A percentile compares a stretch with the other conserved stretches of the same genome.
Evolutionary conservation across 306 rosid genomes (phyloP).

Genomic region (Quercus aquifolioides): DNA sequence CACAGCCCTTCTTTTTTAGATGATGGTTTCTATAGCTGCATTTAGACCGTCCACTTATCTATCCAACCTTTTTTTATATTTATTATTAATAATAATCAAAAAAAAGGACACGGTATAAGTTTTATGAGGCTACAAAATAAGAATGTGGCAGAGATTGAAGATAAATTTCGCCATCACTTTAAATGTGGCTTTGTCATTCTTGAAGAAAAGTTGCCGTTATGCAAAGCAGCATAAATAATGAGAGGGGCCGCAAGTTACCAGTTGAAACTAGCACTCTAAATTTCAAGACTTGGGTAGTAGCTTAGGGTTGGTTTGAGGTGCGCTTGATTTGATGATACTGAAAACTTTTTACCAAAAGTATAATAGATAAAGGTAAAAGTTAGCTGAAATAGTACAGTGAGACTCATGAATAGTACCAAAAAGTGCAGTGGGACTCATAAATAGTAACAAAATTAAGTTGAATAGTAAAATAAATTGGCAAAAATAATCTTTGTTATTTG

Average conservation of each 20-base stretch:
- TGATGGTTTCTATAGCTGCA: background rate
- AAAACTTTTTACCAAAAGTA: too few relatives aligned
- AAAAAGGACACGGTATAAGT: background rate
- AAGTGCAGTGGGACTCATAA: fast-evolving
- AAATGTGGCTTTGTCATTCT: background rate
- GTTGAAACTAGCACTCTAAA: too few relatives aligned
- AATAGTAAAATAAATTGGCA: too few relatives aligned
- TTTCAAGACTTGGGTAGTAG: too few relatives aligned
- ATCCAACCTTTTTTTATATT: background rate
- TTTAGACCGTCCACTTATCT: background rate
- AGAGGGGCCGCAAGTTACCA: background rate
- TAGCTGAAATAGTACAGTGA: fast-evolving
- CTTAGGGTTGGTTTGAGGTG: too few relatives aligned
- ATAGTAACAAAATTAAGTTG: too few relatives aligned
- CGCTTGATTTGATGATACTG: fast-evolving
- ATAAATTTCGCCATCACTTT: constrained; percentile 28
- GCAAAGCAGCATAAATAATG: background rate
- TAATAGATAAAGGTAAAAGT: fast-evolving
- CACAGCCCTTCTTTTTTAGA: background rate
- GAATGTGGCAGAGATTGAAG: constrained; percentile 8
- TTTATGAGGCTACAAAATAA: constrained; percentile 17
- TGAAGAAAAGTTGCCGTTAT: background rate
- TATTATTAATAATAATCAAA: background rate
- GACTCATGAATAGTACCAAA: too few relatives aligned
- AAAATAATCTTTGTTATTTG: too few relatives aligned